Conservation (phyloP, 148 eudicot species). For the Bassia scoparia region DNA sequence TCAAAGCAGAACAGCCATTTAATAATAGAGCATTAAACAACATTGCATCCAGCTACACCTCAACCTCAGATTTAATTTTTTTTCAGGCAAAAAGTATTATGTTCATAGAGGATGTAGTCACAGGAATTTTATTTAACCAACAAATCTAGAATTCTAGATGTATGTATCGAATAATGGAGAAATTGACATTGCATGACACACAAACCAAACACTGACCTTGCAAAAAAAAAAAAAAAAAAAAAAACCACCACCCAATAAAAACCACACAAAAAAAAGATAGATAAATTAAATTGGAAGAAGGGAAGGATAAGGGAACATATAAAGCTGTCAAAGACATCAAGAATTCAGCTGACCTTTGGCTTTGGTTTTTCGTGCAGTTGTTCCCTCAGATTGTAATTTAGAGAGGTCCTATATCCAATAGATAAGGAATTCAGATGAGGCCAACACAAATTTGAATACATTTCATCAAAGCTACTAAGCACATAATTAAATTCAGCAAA, state of each 20-base stretch:
- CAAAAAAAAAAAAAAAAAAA: too few relatives aligned
- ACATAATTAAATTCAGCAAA: too few relatives aligned
- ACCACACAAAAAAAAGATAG: too few relatives aligned
- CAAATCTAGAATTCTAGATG: too few relatives aligned
- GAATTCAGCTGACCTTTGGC: constrained; percentile 33
- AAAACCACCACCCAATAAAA: too few relatives aligned
- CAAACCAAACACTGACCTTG: neutral
- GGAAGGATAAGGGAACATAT: neutral
- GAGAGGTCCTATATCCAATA: constrained; percentile 12
- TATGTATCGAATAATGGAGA: too few relatives aligned
- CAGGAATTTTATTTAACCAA: too few relatives aligned
- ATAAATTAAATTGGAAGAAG: too few relatives aligned
- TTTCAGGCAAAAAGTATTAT: neutral
- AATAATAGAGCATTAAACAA: neutral
- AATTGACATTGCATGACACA: neutral
- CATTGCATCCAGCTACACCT: neutral
- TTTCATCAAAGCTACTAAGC: neutral
- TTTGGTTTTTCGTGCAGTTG: constrained; percentile 17
- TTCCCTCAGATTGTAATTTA: constrained; percentile 3
- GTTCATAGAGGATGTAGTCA: neutral
- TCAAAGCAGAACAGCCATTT: neutral
- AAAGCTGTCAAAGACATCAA: neutral
- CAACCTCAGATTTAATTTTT: too few relatives aligned
- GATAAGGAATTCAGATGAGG: neutral
- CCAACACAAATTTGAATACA: neutral